These are phyloP conservation scores for Erythrophleum ivorense DNA, from an alignment of 331 rosid genomes.

Conservation along the genomic window DNA sequence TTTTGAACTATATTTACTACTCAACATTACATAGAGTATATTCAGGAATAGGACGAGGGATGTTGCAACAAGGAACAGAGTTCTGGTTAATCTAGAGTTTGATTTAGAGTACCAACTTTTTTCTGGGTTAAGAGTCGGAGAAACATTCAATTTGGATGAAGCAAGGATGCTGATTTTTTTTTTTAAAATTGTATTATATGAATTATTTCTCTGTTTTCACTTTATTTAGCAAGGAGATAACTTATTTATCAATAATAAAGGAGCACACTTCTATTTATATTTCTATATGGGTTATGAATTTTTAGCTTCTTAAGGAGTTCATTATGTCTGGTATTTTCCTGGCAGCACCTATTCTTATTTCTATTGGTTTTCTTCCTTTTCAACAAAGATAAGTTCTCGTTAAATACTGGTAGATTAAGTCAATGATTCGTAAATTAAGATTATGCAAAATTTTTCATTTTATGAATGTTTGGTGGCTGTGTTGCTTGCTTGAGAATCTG, in stretches of 20 bases:
- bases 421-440: not conserved
- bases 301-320: not conserved
- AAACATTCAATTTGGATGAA: conserved; percentile 24
- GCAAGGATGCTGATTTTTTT: conserved; percentile 41
- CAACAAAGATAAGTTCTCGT: not conserved
- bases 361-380: no score
- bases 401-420: not conserved
- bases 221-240: conserved; percentile 37
- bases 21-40: conserved; percentile 45
- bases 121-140: conserved; percentile 50
- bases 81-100: conserved; percentile 55
- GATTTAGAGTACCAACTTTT: conserved; percentile 39
- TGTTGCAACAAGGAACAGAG: conserved; percentile 38
- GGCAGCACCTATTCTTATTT: not conserved
- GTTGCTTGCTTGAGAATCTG: not conserved
- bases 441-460: not conserved
- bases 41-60: conserved; percentile 40
- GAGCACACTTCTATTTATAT: conserved; percentile 26
- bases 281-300: conserved; percentile 2
- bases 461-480: not conserved
- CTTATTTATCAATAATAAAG: conserved; percentile 42
- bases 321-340: not conserved
- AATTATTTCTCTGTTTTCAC: conserved; percentile 44
- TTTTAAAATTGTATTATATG: conserved; percentile 53
- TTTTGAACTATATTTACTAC: conserved; percentile 43